Conservation (phyloP, 805 yeast species). For the Wickerhamiella azyma region DNA sequence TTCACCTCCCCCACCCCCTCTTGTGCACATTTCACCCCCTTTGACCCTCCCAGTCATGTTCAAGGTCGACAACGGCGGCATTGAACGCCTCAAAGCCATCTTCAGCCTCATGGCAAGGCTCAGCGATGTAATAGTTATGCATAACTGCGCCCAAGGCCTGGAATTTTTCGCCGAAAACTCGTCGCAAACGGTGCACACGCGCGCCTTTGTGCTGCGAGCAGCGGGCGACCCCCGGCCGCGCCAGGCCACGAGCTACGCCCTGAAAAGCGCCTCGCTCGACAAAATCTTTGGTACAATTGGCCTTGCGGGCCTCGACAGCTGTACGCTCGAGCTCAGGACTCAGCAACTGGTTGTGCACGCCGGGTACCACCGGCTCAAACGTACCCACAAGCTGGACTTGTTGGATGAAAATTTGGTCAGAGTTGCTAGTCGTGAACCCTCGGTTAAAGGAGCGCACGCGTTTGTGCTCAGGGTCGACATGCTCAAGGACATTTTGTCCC, state of each 20-base stretch:
- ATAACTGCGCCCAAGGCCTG: not conserved
- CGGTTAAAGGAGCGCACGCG: not conserved
- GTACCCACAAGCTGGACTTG: conserved; percentile 2
- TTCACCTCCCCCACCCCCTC: no score
- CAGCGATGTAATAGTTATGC: not conserved
- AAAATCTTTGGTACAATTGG: not conserved
- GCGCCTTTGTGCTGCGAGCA: not conserved
- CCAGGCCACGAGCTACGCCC: not conserved
- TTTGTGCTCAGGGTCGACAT: not conserved
- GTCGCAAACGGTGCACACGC: not conserved
- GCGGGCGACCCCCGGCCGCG: not conserved
- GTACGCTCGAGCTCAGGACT: not conserved
- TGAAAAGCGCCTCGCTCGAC: not conserved
- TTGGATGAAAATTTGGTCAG: no score
- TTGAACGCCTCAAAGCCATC: conserved; percentile 1
- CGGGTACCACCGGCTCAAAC: not conserved
- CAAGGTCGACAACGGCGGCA: not conserved
- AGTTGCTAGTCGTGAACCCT: not conserved
- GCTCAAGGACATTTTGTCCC: conserved; percentile 3
- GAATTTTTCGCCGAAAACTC: not conserved
- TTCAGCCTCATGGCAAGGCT: not conserved
- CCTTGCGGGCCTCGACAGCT: not conserved
- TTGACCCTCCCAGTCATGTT: no score
- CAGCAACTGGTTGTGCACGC: not conserved
- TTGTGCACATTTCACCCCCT: no score